phyloP scores from a whole-genome alignment of 2,329 filamentous ascomycete genomes.

The Phaeosphaeria sp. region DNA sequence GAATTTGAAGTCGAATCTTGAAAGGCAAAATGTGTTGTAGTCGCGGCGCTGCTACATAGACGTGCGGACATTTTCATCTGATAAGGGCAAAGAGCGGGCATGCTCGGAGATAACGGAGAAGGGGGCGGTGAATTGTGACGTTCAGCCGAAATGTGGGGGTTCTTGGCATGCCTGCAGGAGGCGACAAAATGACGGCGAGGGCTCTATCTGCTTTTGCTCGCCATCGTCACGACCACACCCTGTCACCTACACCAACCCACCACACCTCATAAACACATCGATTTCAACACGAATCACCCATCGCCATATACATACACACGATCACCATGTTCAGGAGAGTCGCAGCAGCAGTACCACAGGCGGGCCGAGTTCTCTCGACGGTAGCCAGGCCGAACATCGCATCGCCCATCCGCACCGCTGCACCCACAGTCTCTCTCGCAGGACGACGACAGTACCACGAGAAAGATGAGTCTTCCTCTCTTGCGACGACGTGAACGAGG shows the following conservation, averaged over 20 bases:
- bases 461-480: slow-evolving; percentile 62
- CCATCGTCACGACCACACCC: slow-evolving; percentile 29
- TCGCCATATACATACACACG: slow-evolving; percentile 20
- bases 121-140: slow-evolving; percentile 9
- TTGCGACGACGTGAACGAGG: slow-evolving; percentile 6
- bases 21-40: no score
- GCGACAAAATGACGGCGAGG: slow-evolving; percentile 31
- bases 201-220: slow-evolving; percentile 25
- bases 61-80: slow-evolving; percentile 24
- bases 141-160: slow-evolving; percentile 37
- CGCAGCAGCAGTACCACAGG: slow-evolving; percentile 60
- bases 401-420: slow-evolving; percentile 53
- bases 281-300: slow-evolving; percentile 7
- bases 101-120: slow-evolving; percentile 17
- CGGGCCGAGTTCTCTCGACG: slow-evolving; percentile 58
- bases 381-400: slow-evolving; percentile 58
- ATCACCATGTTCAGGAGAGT: slow-evolving; percentile 65
- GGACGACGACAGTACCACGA: slow-evolving; percentile 66
- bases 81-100: slow-evolving; percentile 14
- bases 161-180: slow-evolving; percentile 20
- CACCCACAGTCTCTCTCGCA: slow-evolving; percentile 49
- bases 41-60: no score
- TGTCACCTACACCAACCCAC: slow-evolving; percentile 27
- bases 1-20: no score
- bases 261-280: slow-evolving; percentile 8